phyloP scores from a whole-genome alignment of 176 grass and related monocot genomes.

The Neostapfia colusana region DNA sequence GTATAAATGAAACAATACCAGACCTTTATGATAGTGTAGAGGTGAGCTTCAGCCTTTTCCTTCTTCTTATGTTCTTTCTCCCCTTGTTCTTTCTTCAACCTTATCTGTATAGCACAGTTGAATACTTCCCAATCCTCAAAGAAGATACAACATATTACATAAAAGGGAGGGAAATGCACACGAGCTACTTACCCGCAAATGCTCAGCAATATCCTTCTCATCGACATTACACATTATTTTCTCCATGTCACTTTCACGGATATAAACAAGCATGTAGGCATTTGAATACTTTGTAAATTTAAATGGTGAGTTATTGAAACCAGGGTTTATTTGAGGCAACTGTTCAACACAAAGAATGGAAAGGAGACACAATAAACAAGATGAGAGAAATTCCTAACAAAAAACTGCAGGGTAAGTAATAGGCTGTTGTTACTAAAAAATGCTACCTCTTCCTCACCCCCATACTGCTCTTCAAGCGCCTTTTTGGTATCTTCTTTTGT shows the following conservation, averaged over 20 bases:
- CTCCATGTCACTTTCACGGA: slow-evolving; percentile 80
- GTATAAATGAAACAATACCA: slow-evolving; percentile 24
- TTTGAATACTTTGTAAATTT: slow-evolving; percentile 93
- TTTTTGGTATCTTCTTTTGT: slow-evolving; percentile 98
- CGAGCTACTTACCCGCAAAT: slow-evolving; percentile 53
- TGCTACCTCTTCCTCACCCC: slow-evolving; percentile 91
- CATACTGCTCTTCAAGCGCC: slow-evolving; percentile 94
- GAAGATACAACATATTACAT: slow-evolving; percentile 12
- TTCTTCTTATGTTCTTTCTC: slow-evolving; percentile 99
- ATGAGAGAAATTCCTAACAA: slow-evolving; percentile 25
- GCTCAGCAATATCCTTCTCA: slow-evolving; percentile 91
- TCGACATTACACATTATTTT: slow-evolving; percentile 94
- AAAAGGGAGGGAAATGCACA: slow-evolving; percentile 18
- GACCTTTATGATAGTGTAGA: slow-evolving; percentile 98
- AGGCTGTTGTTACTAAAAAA: neutral
- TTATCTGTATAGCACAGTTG: slow-evolving; percentile 63
- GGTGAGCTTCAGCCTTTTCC: slow-evolving; percentile 96
- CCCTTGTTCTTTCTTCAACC: slow-evolving; percentile 99
- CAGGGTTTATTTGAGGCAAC: slow-evolving; percentile 81
- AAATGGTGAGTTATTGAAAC: slow-evolving; percentile 79
- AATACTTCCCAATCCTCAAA: slow-evolving; percentile 27
- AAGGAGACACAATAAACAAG: slow-evolving; percentile 27
- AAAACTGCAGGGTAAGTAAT: slow-evolving; percentile 14
- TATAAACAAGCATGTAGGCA: slow-evolving; percentile 92
- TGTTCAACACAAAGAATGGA: slow-evolving; percentile 41